phyloP scores from a whole-genome alignment of 2,329 filamentous ascomycete species.

The Beauveria rudraprayagi region DNA sequence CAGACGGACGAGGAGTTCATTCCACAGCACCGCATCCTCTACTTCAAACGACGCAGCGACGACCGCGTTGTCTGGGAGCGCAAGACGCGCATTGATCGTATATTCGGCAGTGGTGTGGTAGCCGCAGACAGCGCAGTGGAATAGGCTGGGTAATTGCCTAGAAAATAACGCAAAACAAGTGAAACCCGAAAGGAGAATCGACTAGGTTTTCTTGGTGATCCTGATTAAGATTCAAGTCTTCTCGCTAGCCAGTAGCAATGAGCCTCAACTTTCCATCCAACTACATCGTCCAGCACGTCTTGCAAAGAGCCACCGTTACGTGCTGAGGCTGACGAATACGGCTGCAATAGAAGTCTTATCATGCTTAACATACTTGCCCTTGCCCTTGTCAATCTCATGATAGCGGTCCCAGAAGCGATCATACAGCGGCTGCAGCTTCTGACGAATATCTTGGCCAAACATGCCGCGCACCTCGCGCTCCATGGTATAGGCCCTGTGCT shows the following conservation, averaged over 20 bases:
- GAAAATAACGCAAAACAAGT: neutral
- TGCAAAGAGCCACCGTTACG: constrained; percentile 17
- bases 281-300: neutral
- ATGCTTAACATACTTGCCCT: constrained; percentile 97
- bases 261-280: neutral
- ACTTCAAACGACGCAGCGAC: constrained; percentile 48
- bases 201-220: neutral
- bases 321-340: constrained; percentile 45
- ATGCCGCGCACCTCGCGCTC: constrained; percentile 79
- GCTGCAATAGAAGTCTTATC: constrained; percentile 75
- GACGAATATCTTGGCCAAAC: constrained; percentile 77
- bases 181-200: neutral
- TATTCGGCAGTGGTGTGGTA: constrained; percentile 48
- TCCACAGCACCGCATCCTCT: constrained; percentile 55
- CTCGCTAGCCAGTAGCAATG: neutral
- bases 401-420: constrained; percentile 95
- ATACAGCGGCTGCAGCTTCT: constrained; percentile 90
- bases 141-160: too few species aligned
- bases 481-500: constrained; percentile 80
- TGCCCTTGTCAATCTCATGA: constrained; percentile 94
- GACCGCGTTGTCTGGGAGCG: constrained; percentile 49
- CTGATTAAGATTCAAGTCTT: neutral
- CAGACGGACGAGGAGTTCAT: constrained; percentile 60
- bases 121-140: neutral
- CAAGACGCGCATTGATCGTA: constrained; percentile 40